phyloP scores from a whole-genome alignment of 495 filamentous ascomycete species.

The Xylaria sp. region DNA sequence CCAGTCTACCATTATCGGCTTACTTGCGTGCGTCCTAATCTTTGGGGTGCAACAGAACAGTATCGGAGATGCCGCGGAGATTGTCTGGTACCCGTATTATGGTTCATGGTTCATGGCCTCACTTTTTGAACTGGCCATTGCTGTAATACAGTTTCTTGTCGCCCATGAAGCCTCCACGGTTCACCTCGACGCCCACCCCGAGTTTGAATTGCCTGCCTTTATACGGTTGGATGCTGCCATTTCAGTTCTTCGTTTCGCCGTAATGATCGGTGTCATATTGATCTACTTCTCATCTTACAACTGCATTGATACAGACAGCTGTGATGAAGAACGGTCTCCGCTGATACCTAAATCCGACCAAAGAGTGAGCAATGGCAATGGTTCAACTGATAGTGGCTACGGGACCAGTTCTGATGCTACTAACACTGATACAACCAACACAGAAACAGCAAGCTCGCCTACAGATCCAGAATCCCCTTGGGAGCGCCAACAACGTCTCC shows the following conservation, averaged over 20 bases:
- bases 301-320: slow-evolving; percentile 41
- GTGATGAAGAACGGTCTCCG: slow-evolving; percentile 59
- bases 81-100: slow-evolving; percentile 68
- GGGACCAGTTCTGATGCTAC: slow-evolving; percentile 52
- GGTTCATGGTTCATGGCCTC: slow-evolving; percentile 63
- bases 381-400: slow-evolving; percentile 50
- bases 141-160: slow-evolving; percentile 43
- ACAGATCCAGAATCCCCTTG: slow-evolving; percentile 55
- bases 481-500: slow-evolving; percentile 57
- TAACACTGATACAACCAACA: slow-evolving; percentile 40
- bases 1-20: slow-evolving; percentile 57
- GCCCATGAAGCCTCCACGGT: slow-evolving; percentile 28
- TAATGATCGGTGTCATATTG: slow-evolving; percentile 39
- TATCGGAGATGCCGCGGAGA: slow-evolving; percentile 53
- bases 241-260: slow-evolving; percentile 42
- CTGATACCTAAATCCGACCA: slow-evolving; percentile 50
- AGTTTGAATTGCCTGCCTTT: slow-evolving; percentile 29
- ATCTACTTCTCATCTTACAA: slow-evolving; percentile 45
- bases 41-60: slow-evolving; percentile 62
- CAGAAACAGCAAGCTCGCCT: slow-evolving; percentile 43
- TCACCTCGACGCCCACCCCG: slow-evolving; percentile 14
- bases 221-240: slow-evolving; percentile 45
- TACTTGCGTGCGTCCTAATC: slow-evolving; percentile 61
- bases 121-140: slow-evolving; percentile 55
- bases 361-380: slow-evolving; percentile 30